Evolutionary conservation across 169 alveolate species (phyloP).

Genomic region (Neospora caninum): DNA sequence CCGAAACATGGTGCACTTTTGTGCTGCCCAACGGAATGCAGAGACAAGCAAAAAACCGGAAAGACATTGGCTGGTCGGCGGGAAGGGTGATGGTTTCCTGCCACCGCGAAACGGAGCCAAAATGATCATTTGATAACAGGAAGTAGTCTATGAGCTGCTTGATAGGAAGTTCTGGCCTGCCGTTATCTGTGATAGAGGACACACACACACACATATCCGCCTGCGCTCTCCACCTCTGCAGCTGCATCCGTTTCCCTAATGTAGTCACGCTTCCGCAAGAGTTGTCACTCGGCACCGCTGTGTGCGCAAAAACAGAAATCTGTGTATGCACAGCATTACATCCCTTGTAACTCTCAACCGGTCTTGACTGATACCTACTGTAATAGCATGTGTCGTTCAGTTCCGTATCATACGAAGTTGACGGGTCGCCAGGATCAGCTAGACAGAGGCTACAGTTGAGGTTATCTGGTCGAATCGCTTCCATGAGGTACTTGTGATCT

Average conservation of each 20-base stretch:
- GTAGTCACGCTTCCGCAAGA: neutral
- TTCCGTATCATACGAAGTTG: conserved; percentile 66
- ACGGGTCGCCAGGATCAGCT: conserved; percentile 49
- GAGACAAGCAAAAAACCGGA: conserved; percentile 46
- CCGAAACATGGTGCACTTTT: conserved; percentile 65
- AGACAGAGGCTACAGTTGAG: conserved; percentile 56
- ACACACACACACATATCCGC: neutral
- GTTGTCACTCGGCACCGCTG: neutral
- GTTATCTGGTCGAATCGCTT: conserved; percentile 61
- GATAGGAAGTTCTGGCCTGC: conserved; percentile 53
- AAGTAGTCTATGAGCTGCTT: conserved; percentile 66
- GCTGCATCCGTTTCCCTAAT: neutral
- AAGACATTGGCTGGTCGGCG: conserved; percentile 51
- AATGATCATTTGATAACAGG: conserved; percentile 63
- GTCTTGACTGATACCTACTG: conserved; percentile 27
- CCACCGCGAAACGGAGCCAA: conserved; percentile 62
- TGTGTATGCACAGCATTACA: too few relatives aligned
- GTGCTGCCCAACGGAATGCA: conserved; percentile 56
- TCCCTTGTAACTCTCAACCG: too few relatives aligned
- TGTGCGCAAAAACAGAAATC: neutral
- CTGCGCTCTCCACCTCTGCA: neutral
- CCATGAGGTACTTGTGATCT: conserved; percentile 60
- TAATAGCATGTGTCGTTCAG: conserved; percentile 63
- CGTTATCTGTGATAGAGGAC: conserved; percentile 46
- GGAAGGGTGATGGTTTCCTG: conserved; percentile 63